Evolutionary conservation across 305 asterid genomes (phyloP).

Genomic region (Ajuga reptans): DNA sequence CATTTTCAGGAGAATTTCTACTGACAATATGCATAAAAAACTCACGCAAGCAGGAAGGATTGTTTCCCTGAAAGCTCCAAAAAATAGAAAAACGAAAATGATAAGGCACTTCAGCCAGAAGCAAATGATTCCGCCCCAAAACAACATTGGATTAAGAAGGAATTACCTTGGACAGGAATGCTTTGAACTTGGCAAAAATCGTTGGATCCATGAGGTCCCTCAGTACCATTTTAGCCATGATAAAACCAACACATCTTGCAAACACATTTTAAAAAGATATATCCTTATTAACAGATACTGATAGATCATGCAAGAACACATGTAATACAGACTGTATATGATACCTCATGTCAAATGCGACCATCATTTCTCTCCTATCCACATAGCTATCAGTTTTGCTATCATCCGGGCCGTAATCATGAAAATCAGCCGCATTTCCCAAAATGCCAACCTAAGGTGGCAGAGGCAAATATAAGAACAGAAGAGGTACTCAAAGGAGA

Average conservation of each 20-base stretch:
- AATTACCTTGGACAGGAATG: constrained; percentile 77
- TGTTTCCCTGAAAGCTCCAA: constrained; percentile 56
- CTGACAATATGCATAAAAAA: constrained; percentile 54
- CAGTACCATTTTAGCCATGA: constrained; percentile 90
- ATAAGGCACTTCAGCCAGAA: constrained; percentile 17
- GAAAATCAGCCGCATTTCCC: constrained; percentile 86
- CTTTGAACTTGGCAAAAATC: constrained; percentile 70
- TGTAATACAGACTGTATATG: constrained; percentile 10
- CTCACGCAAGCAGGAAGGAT: constrained; percentile 91
- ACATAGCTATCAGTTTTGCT: constrained; percentile 35
- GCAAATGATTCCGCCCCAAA: constrained; percentile 9
- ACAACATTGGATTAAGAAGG: constrained; percentile 1
- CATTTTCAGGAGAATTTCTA: constrained; percentile 47
- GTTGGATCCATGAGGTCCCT: constrained; percentile 89
- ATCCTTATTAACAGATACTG: constrained; percentile 17
- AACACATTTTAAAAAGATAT: constrained; percentile 24
- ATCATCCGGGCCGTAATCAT: constrained; percentile 44
- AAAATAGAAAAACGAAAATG: neutral
- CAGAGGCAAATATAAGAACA: constrained; percentile 19
- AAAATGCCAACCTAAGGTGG: constrained; percentile 71
- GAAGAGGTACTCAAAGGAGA: neutral
- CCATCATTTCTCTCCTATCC: constrained; percentile 81
- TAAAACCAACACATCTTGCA: constrained; percentile 78
- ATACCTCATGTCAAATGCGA: constrained; percentile 95
- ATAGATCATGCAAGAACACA: constrained; percentile 14